A percentile compares a stretch with the other conserved stretches of the same genome.
phyloP scores from a whole-genome alignment of 306 rosid genomes.

The Pyrus bretschneideri region DNA sequence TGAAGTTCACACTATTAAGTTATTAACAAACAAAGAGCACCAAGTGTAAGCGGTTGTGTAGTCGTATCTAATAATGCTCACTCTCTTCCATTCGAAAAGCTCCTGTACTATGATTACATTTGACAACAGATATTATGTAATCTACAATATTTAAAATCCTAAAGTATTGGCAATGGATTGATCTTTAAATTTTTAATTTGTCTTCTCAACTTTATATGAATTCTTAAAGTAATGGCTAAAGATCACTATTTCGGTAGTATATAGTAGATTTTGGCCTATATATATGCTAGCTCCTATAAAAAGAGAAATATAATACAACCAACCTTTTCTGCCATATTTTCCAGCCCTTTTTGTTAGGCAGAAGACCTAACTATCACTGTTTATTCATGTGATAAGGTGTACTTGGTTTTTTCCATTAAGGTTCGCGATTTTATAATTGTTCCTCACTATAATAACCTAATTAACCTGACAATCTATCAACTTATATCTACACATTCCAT shows the following conservation, averaged over 20 bases:
- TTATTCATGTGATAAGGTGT: slow-evolving; percentile 14
- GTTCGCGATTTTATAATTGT: too few species aligned
- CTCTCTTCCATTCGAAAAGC: too few species aligned
- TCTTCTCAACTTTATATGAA: not conserved
- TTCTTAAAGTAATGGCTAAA: not conserved
- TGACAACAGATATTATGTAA: too few species aligned
- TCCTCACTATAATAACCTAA: not conserved
- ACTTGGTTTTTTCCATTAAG: slow-evolving; percentile 23
- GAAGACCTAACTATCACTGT: slow-evolving; percentile 35
- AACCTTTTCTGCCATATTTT: not conserved
- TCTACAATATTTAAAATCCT: too few species aligned
- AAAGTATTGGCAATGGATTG: too few species aligned
- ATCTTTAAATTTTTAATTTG: not conserved
- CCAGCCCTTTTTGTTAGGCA: slow-evolving; percentile 19
- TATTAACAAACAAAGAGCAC: too few species aligned
- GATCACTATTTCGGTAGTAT: not conserved
- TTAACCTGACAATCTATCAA: slow-evolving; percentile 4
- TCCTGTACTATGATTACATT: too few species aligned
- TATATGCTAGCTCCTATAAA: not conserved
- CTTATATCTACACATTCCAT: not conserved
- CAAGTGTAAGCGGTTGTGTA: too few species aligned
- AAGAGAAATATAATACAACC: not conserved
- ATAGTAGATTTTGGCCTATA: too few species aligned
- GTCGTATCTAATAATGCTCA: too few species aligned
- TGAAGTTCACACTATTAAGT: too few species aligned